These are phyloP conservation scores for Mallotus nudiflorus DNA, from an alignment of 345 rosid species.

Conservation along the genomic window DNA sequence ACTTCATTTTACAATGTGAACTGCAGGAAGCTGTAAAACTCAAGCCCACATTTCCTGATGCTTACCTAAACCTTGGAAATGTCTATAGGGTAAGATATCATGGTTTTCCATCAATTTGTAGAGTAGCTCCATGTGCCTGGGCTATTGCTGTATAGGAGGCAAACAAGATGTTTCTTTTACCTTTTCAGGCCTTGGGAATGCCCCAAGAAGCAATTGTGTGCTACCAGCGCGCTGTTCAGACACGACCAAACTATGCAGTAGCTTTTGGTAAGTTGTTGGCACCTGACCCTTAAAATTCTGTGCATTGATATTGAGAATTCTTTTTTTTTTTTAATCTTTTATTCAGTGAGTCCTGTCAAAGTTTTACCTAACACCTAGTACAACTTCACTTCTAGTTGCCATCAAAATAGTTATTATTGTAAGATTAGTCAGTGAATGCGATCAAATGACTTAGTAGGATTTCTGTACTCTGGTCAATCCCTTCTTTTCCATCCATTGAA, in stretches of 20 bases:
- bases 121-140: constrained; percentile 37
- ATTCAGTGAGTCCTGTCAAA: not conserved
- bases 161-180: constrained; percentile 41
- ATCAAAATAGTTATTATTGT: not conserved
- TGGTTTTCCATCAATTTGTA: constrained; percentile 27
- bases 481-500: not conserved
- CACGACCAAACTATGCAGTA: constrained; percentile 77
- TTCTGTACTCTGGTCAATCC: not conserved
- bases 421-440: not conserved
- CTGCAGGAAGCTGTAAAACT: constrained; percentile 93
- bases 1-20: constrained; percentile 5
- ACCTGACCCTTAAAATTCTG: not conserved
- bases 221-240: constrained; percentile 87
- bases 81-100: constrained; percentile 84
- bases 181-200: constrained; percentile 88
- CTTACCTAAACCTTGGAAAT: constrained; percentile 92
- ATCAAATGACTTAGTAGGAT: not conserved
- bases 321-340: not conserved
- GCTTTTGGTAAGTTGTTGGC: constrained; percentile 65
- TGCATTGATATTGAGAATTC: not conserved
- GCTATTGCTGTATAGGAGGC: constrained; percentile 30
- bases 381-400: not conserved
- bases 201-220: constrained; percentile 89
- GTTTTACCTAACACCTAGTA: not conserved
- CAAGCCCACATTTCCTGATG: constrained; percentile 91